Base-by-base conservation (phyloP, 331 rosid species). In the Malus hybrid region DNA sequence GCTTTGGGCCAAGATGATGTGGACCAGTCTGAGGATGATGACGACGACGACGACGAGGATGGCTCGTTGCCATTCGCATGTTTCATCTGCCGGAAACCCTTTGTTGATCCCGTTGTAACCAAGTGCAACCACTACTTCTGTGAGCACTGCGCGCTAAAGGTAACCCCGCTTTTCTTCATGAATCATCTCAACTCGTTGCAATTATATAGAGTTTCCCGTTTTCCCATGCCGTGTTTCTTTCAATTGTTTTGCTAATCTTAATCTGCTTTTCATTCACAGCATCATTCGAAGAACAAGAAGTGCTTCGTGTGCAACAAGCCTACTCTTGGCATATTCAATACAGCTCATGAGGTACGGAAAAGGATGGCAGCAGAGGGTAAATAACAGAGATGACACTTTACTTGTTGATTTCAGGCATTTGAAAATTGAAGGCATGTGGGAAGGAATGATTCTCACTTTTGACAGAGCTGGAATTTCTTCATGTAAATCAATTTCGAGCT, bases 51-150 rank as follows among this genome's bases (percentile, higher is more conserved):
- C 2, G 89, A 84, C 5, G 84, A 80, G 16, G 97, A 91, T 6
- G 91, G 86, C 27, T 16, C 85, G 3, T 81, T 93, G 77, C 98
- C 97, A 13, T 91, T 93, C 64, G 96, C 97, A 2, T 91, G 98
- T 82, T 93, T 91, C 84, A 88, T 93, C 67, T 93, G 97, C 72
- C 82, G 97, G 31, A 79, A 93, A 72, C 93, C 96, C 32, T 91
- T 93, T 85, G 91, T 83, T 34, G 98, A 93, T 83, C 97, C 97
- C 50, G 93, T 91, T 67, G 85, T 84, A 20, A 91, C 96, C 74
- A 93, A 91, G 80, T 93, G 98, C 91, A 91, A 83, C 75, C 97
- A 93, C 83, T 90, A 82, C 83, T 93, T 93, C 88, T 93, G 96
- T 24, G 96, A 93, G 87, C 96, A 93, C 84, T 90, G 96, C 52